Evolutionary conservation across 441 rosid species (phyloP), one percentile per base, ranked within the genome.

Genomic region (Dalechampia spathulata): DNA sequence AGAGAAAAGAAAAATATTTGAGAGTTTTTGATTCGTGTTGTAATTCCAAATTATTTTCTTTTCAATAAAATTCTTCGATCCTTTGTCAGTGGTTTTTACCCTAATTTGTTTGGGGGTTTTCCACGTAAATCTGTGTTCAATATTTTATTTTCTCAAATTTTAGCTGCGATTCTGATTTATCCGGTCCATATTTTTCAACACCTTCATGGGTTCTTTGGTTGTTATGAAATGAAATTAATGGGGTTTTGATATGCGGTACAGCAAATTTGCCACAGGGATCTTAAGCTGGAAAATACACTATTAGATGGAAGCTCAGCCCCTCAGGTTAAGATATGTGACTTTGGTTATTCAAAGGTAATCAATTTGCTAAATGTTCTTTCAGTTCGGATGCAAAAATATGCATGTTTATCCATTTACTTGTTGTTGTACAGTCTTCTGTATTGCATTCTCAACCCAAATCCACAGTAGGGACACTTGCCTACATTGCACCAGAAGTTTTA

Each of bases 261-360:
- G 97, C 81, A 83, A 78, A 82, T 87, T 38, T 90, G 95, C 62
- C 97, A 87, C 41, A 75, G 96, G 65, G 97, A 90, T 78, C 75
- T 90, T 66, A 90, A 90, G 80, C 80, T 90, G 54, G 97, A 90
- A 72, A 90, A 87, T 63, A 87, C 96, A 4, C 75, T 90, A 16
- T 46, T 90, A 26, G 96, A 87, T 61, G 90, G 88, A 55, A 87
- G 87, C 68, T 32, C 71, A 1, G 77, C 83, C 0, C 92, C 96
- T 1, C 83, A 81, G 0, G 81, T 90, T 17, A 90, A 90, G 64
- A 90, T 90, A 3, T 90, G 98, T 7, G 98, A 85, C 42, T 91
- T 91, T 19, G 98, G 96, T 45, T 88, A 83, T 71, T 89, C 96
- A 15, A 88, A 91, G 83, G 87, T 70, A 69, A 62, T 22, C 14